phyloP scores from a whole-genome alignment of 2,329 filamentous ascomycete genomes.

The Ophiostoma sp. region DNA sequence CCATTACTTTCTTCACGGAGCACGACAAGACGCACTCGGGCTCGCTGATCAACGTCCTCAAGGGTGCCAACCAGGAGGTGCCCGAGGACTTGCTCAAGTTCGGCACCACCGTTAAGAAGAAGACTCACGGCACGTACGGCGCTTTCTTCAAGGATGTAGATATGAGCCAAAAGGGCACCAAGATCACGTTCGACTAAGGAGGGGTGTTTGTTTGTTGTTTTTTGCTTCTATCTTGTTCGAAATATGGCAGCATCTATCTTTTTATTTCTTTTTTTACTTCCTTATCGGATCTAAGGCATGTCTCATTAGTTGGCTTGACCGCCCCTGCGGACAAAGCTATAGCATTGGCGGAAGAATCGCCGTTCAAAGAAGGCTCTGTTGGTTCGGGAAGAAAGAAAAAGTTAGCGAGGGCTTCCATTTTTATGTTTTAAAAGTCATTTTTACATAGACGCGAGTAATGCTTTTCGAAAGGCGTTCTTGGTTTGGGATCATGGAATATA shows the following conservation, averaged over 20 bases:
- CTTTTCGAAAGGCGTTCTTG: constrained; percentile 16
- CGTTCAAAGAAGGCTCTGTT: constrained; percentile 56
- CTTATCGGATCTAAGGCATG: neutral
- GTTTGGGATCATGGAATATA: constrained; percentile 10
- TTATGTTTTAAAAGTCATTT: constrained; percentile 11
- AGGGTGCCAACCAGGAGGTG: constrained; percentile 85
- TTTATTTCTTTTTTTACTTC: constrained; percentile 1
- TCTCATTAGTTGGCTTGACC: neutral
- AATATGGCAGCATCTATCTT: neutral
- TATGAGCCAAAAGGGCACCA: constrained; percentile 79
- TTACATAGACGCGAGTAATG: constrained; percentile 15
- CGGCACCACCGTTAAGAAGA: constrained; percentile 98
- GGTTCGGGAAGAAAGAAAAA: neutral
- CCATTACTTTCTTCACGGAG: constrained; percentile 92
- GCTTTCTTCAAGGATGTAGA: constrained; percentile 93
- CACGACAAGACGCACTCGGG: constrained; percentile 91
- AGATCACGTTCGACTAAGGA: constrained; percentile 80
- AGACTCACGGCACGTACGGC: constrained; percentile 92
- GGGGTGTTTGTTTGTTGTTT: neutral
- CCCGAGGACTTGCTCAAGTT: constrained; percentile 92
- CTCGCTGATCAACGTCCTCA: constrained; percentile 91
- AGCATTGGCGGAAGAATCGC: constrained; percentile 53
- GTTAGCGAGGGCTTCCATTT: constrained; percentile 15
- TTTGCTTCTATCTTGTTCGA: neutral
- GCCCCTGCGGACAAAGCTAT: constrained; percentile 33